These are phyloP conservation scores for Heritiera fomes DNA, from an alignment of 345 rosid genomes.

Conservation along the genomic window DNA sequence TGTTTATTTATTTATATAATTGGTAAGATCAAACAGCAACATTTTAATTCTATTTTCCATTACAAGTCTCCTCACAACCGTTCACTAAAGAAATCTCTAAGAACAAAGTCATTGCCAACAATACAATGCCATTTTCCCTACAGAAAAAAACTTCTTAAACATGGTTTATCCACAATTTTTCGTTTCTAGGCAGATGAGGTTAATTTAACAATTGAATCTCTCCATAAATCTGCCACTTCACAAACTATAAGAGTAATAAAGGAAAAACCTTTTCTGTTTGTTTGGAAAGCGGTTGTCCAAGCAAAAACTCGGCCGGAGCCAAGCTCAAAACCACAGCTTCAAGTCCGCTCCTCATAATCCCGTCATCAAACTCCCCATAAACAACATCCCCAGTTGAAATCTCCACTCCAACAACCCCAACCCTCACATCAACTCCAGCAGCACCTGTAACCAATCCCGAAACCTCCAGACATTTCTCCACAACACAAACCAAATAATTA, in stretches of 20 bases:
- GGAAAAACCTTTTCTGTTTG: slow-evolving; percentile 77
- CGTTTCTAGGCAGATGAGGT: background rate
- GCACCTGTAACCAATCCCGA: background rate
- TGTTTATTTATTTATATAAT: background rate
- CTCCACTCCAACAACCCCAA: slow-evolving; percentile 85
- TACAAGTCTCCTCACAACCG: background rate
- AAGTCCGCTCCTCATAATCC: slow-evolving; percentile 70
- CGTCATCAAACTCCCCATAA: slow-evolving; percentile 75
- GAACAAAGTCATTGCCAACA: background rate
- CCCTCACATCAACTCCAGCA: slow-evolving; percentile 56
- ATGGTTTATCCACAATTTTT: background rate
- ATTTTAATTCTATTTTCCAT: background rate
- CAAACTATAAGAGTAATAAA: background rate
- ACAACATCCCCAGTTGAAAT: slow-evolving; percentile 90
- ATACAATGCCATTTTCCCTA: background rate
- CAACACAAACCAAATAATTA: slow-evolving; percentile 78
- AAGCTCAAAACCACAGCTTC: slow-evolving; percentile 82
- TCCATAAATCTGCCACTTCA: background rate
- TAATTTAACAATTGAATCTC: background rate
- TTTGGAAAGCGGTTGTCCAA: slow-evolving; percentile 67
- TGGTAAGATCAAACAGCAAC: background rate
- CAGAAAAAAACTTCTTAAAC: background rate
- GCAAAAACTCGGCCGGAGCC: slow-evolving; percentile 84
- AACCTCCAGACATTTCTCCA: slow-evolving; percentile 46
- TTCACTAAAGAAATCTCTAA: background rate